These are phyloP conservation scores for Carex pumila DNA, from an alignment of 176 grass and related monocot species.

Conservation along the genomic window DNA sequence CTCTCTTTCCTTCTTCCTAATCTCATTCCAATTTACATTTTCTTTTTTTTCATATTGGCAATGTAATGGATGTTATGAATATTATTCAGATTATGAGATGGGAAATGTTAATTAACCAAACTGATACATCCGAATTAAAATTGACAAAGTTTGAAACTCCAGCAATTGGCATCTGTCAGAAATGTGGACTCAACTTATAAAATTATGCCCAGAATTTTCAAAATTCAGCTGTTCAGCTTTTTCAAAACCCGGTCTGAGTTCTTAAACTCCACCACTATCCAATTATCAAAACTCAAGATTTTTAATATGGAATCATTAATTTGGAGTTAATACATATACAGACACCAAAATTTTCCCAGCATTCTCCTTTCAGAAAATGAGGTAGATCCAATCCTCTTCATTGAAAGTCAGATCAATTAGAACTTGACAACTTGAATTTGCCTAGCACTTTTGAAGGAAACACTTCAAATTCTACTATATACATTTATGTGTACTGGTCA, in stretches of 20 bases:
- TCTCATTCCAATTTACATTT: background rate
- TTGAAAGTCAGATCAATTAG: background rate
- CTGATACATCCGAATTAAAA: background rate
- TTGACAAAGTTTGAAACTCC: background rate
- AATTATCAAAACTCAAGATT: background rate
- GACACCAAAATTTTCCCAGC: background rate
- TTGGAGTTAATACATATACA: background rate
- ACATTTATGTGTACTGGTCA: background rate
- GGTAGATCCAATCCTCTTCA: background rate
- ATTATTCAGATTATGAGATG: background rate
- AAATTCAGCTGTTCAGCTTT: background rate
- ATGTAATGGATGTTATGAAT: background rate
- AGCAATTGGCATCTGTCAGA: background rate
- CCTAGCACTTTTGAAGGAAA: background rate
- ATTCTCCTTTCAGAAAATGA: background rate
- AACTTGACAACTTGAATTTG: background rate
- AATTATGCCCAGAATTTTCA: background rate
- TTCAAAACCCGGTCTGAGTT: background rate
- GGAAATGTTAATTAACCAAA: background rate
- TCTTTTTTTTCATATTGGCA: background rate
- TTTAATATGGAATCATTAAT: background rate
- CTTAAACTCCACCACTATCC: background rate
- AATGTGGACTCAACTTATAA: background rate
- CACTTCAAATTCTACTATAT: background rate
- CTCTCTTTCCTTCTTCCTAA: background rate